Conservation (phyloP, 106 monocot species). For the Dendrobium nobile region DNA sequence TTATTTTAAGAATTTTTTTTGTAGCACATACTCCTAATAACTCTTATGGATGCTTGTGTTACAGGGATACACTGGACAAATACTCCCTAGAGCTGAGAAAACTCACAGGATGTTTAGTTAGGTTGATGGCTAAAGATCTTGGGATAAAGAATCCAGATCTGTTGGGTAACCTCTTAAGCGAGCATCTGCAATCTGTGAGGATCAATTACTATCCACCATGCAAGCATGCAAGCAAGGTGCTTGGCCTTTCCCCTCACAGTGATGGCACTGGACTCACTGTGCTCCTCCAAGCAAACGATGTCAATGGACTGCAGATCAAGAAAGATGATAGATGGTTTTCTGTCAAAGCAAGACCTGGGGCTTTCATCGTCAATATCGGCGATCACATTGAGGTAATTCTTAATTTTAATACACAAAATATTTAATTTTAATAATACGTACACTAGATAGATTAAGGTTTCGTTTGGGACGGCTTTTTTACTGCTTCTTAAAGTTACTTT, state of each 20-base stretch:
- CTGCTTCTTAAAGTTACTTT: too few relatives aligned
- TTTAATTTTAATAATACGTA: too few relatives aligned
- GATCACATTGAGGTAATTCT: constrained; percentile 40
- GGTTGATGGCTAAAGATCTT: not conserved
- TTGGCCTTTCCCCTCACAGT: constrained; percentile 46
- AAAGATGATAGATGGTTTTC: constrained; percentile 35
- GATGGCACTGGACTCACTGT: constrained; percentile 30
- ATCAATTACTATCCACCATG: constrained; percentile 61
- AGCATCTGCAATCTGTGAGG: constrained; percentile 26
- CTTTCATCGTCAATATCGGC: constrained; percentile 45
- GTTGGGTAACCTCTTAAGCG: not conserved
- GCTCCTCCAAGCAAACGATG: constrained; percentile 37
- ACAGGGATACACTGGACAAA: not conserved
- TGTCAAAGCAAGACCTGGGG: constrained; percentile 20
- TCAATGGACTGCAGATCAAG: constrained; percentile 44
- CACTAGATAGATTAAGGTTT: too few relatives aligned
- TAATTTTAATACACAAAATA: too few relatives aligned
- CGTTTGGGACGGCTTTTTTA: too few relatives aligned
- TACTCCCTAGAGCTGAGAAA: not conserved
- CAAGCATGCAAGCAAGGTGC: constrained; percentile 21
- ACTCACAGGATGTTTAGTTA: not conserved
- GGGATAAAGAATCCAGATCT: not conserved
- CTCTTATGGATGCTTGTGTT: not conserved
- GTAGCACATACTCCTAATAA: too few relatives aligned
- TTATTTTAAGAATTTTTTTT: too few relatives aligned